Evolutionary conservation across 2,329 filamentous ascomycete genomes (phyloP), one percentile per base, ranked within the genome.

Genomic region (Diplodia corticola): DNA sequence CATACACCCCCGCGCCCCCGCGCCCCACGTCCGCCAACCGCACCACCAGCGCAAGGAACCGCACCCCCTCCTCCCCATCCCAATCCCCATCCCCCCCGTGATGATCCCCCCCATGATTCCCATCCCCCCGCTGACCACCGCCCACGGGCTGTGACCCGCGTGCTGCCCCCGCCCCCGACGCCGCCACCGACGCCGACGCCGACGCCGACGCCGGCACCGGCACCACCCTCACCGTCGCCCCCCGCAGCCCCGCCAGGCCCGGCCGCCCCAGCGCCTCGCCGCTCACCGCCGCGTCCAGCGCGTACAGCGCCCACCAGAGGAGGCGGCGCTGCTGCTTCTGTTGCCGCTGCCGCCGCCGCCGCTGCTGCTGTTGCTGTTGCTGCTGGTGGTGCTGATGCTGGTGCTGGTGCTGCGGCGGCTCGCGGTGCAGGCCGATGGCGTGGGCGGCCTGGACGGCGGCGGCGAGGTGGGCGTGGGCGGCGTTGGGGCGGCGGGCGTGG

Each of bases 401-500:
- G n/a, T n/a, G 72, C 57, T 81, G 67, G 55, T 72, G 68, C 9
- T 68, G 65, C 0, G 78, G 73, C 1, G 83, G 82, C 33, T 85
- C 82, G 0, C 79, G 69, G 71, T 85, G 82, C 4, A 85, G 73
- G 0, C 83, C 83, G 0, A 85, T 71, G 44, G 82, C 79, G 49
- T 83, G 76, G 3, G 82, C 83, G 1, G 77, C 80, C 10, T 82
- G 78, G 1, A 83, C 74, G 0, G 81, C 80, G 24, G 78, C 71
- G 0, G 77, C 78, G 6, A 79, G 67, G 1, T 76, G 72, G 61
- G 73, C 77, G 66, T 84, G 76, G 0, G 80, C 78, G 75, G 80
- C 83, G 68, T 84, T 85, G 51, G 80, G 79, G 65, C 81, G 83
- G 0, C 80, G 81, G 0, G 79, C 82, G 63, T 78, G 80, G 69